phyloP scores from a whole-genome alignment of 768 basidiomycete species.

The Pleurotus salmoneostramineus region DNA sequence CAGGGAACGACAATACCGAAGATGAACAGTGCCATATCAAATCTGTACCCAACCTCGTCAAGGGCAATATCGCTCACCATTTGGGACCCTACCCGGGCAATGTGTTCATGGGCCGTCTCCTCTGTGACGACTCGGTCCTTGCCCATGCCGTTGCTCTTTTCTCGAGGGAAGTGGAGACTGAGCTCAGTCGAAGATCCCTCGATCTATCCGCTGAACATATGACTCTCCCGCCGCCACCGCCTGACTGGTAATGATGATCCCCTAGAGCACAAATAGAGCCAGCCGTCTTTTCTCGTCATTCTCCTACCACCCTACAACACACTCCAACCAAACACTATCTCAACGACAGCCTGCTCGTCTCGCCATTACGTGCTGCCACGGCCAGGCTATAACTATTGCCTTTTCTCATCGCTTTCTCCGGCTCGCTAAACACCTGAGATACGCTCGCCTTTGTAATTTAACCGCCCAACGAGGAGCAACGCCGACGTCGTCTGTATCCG shows the following conservation, averaged over 20 bases:
- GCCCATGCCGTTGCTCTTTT: background rate
- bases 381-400: background rate
- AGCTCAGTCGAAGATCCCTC: constrained; percentile 1
- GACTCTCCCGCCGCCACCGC: background rate
- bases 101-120: constrained; percentile 1
- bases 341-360: background rate
- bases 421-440: background rate
- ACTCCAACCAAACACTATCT: background rate
- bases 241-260: background rate
- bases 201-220: background rate
- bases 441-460: background rate
- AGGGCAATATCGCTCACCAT: constrained; percentile 40
- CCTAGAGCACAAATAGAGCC: background rate
- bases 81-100: constrained; percentile 23
- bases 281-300: background rate
- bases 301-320: background rate
- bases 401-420: background rate
- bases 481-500: no score
- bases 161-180: background rate
- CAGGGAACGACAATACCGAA: constrained; percentile 42
- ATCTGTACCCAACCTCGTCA: constrained; percentile 39
- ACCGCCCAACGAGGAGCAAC: no score
- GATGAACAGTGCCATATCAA: constrained; percentile 40
- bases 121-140: constrained; percentile 4
- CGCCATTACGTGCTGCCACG: no score